Evolutionary conservation across 148 eudicot species (phyloP), one percentile per base, ranked within the genome.

Genomic region (Camellia lanceoleosa): DNA sequence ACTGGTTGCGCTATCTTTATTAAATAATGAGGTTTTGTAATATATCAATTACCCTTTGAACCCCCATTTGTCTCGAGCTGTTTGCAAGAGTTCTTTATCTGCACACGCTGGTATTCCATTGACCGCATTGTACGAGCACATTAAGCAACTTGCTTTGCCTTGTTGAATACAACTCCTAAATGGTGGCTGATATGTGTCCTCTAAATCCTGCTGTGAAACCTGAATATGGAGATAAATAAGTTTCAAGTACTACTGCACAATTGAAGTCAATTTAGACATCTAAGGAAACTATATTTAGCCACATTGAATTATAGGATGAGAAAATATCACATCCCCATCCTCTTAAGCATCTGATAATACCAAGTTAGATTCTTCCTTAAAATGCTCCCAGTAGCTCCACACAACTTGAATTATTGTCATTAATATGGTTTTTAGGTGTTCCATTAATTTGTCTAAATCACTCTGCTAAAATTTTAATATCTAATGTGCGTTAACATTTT

Each of bases 121-220:
- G 58, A 97, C 87, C n/a, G 89, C 80, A 85, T 97, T 97, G 89
- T 97, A 97, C 51, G 97, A 90, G 74, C 99, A 97, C 99, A 97
- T 97, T 81, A 97, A 87, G 85, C 99, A 97, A 85, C 98, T 97
- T 55, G 99, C 99, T 84, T 89, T 92, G 73, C 97, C 99, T 80
- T 89, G 84, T 80, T 91, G 85, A 70, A 97, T 84, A 79, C 99
- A 97, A 75, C 92, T 92, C 79, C 77, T 87, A 83, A 97, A 97
- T 73, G 99, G 98, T 47, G 93, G 93, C 79, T 91, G 89, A 85
- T 90, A 94, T 1, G 99, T 91, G 84, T 97, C 99, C 84, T 87
- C 94, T 95, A 97, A 86, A 84, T 97, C 99, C 81, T 97, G 98
- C 83, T 88, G 75, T 5, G 92, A 88, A 19, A 97, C 93, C 99